Conservation (phyloP, 257 asterid species). For the Coffea eugenioides region DNA sequence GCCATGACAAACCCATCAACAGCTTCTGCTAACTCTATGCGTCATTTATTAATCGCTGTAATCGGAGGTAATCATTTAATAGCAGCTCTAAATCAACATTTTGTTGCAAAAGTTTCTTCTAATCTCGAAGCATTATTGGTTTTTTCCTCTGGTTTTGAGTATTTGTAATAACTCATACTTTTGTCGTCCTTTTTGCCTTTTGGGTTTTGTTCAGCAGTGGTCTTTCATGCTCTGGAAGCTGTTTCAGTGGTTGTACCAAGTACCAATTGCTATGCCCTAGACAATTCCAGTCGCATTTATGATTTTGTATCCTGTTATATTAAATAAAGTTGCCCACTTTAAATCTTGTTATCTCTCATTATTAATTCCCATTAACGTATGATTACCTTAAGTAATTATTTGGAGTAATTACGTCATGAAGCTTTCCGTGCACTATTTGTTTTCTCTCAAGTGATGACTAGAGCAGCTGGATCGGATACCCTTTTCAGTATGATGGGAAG, state of each 20-base stretch:
- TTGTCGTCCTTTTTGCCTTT: too few relatives aligned
- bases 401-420: constrained; percentile 1
- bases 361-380: background rate
- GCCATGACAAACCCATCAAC: background rate
- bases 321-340: background rate
- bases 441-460: constrained; percentile 40
- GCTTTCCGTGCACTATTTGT: constrained; percentile 21
- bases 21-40: constrained; percentile 14
- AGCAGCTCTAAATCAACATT: background rate
- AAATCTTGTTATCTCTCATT: background rate
- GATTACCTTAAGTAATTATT: background rate
- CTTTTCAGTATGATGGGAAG: constrained; percentile 76
- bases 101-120: background rate
- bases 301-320: constrained; percentile 81
- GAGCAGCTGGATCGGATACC: constrained; percentile 79
- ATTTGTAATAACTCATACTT: too few relatives aligned
- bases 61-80: constrained; percentile 36
- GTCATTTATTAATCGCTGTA: constrained; percentile 30
- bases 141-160: too few relatives aligned
- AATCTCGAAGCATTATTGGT: too few relatives aligned
- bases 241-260: constrained; percentile 70
- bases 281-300: constrained; percentile 69
- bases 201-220: constrained; percentile 40
- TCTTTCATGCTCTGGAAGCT: constrained; percentile 50
- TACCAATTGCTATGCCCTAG: constrained; percentile 73